Evolutionary conservation across 768 basidiomycete species (phyloP), one percentile per base, ranked within the genome.

Genomic region (Suillus americanus): DNA sequence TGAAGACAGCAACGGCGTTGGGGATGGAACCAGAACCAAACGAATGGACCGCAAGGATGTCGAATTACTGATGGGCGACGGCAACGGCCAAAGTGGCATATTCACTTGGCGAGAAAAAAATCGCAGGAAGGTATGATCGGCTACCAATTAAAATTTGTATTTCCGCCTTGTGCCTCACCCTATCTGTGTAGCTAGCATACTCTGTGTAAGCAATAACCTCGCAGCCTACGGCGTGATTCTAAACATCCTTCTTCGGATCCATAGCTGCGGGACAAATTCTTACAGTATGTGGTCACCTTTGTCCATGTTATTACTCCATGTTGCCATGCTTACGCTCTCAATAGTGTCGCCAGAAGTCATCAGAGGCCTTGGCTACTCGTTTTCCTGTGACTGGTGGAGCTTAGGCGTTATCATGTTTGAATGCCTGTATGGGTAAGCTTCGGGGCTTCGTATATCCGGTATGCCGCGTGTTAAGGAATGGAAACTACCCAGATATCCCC

Each of bases 311-410:
- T 70, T 66, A 69, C 64, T 66, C 67, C 68, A 67, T 67, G 67
- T 66, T 70, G 65, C 70, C 73, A 13, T 38, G 33, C 41, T 62
- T 61, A 48, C 66, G 72, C 72, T 70, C 64, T 69, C 40, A 28
- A 28, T 67, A 94, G 93, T 94, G 92, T 93, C 91, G 10, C 93
- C 92, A 50, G 92, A 94, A 75, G 93, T 94, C 54, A 93, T 95
- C 73, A 86, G 92, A 69, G 91, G 92, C 25, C 91, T 93, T 73
- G 96, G 95, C 30, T 98, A 99, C 77, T 88, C 90, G 45, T 96
- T 92, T 78, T 92, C 90, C 41, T 97, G 95, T 74, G 97, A 99
- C 74, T 99, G 95, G 95, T 99, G 97, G 97, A 94, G 92, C 78
- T 85, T 98, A 54, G 96, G 95, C 14, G 91, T 97, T 62, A 98